phyloP scores from a whole-genome alignment of 2,329 filamentous ascomycete genomes.

The Parastagonospora avenae region DNA sequence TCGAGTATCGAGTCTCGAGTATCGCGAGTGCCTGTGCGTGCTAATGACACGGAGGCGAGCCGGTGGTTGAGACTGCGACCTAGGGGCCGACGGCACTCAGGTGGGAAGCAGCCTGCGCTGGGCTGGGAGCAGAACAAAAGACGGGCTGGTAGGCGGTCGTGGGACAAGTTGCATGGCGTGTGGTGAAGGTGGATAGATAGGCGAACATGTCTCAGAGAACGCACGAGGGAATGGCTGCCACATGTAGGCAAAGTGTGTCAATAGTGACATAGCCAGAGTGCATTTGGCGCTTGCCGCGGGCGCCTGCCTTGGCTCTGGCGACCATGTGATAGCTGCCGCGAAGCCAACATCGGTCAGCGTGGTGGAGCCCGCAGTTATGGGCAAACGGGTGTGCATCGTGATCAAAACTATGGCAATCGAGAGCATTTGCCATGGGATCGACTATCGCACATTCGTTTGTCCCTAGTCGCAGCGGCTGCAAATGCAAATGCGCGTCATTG shows the following conservation, averaged over 20 bases:
- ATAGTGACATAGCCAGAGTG: conserved; percentile 27
- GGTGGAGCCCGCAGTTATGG: conserved; percentile 9
- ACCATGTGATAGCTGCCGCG: conserved; percentile 34
- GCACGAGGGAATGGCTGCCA: conserved; percentile 11
- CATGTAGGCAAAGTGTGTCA: conserved; percentile 12
- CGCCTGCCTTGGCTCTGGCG: conserved; percentile 28
- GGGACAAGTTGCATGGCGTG: conserved; percentile 40
- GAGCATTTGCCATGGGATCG: background rate
- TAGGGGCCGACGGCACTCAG: conserved; percentile 8
- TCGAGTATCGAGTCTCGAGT: background rate
- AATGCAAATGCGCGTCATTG: conserved; percentile 16
- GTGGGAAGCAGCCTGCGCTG: conserved; percentile 11
- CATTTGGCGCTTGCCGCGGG: conserved; percentile 36
- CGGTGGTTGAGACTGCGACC: conserved; percentile 9
- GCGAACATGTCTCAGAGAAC: background rate
- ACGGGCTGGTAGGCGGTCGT: conserved; percentile 23
- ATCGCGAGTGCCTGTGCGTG: background rate
- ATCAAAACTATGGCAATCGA: conserved; percentile 11
- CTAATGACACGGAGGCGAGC: background rate
- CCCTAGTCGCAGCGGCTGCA: background rate
- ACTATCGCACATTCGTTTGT: no score
- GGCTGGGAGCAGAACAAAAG: conserved; percentile 18
- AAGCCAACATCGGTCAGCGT: conserved; percentile 18
- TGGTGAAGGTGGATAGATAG: conserved; percentile 13
- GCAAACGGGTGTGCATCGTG: conserved; percentile 12